Percentiles rank a stretch among this genome's conserved stretches.
Evolutionary conservation across 108 stramenopile species (phyloP).

Genomic region (Nannochloropsis salina): DNA sequence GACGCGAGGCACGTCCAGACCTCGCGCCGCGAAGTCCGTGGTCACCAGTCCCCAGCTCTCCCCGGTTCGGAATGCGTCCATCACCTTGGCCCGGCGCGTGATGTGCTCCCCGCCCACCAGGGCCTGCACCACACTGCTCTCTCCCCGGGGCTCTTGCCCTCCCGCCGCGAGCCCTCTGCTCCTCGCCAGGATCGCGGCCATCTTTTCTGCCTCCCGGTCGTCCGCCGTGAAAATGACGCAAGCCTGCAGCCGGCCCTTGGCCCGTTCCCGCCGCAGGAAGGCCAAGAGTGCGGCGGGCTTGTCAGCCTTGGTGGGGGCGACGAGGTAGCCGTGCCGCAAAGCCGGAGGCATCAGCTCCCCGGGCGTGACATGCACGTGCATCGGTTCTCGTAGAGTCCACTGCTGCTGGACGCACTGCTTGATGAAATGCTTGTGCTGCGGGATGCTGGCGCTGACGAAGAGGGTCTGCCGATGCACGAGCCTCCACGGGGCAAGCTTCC

Average conservation of each 20-base stretch:
- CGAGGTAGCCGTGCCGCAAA: constrained; percentile 69
- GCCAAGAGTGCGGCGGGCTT: constrained; percentile 68
- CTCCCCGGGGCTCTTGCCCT: background rate
- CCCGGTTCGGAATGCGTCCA: constrained; percentile 42
- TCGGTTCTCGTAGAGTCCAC: constrained; percentile 74
- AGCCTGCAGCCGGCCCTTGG: constrained; percentile 45
- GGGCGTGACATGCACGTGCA: constrained; percentile 61
- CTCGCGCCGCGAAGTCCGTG: constrained; percentile 50
- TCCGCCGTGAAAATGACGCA: constrained; percentile 69
- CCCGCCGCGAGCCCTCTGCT: background rate
- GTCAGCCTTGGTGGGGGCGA: constrained; percentile 58
- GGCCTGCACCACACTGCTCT: constrained; percentile 18
- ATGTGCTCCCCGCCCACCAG: background rate
- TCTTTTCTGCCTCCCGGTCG: constrained; percentile 63
- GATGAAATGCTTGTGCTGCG: constrained; percentile 80
- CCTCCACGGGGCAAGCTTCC: constrained; percentile 24
- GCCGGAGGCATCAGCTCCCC: constrained; percentile 74
- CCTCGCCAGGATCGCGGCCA: constrained; percentile 59
- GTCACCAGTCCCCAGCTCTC: constrained; percentile 31
- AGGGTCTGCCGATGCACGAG: constrained; percentile 66
- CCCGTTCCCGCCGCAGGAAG: constrained; percentile 60
- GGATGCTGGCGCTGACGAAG: constrained; percentile 89
- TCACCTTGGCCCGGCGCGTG: constrained; percentile 26
- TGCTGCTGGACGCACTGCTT: constrained; percentile 65
- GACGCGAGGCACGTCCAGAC: constrained; percentile 47